phyloP scores from a whole-genome alignment of 2,329 filamentous ascomycete genomes.

The Trichophyton verrucosum region DNA sequence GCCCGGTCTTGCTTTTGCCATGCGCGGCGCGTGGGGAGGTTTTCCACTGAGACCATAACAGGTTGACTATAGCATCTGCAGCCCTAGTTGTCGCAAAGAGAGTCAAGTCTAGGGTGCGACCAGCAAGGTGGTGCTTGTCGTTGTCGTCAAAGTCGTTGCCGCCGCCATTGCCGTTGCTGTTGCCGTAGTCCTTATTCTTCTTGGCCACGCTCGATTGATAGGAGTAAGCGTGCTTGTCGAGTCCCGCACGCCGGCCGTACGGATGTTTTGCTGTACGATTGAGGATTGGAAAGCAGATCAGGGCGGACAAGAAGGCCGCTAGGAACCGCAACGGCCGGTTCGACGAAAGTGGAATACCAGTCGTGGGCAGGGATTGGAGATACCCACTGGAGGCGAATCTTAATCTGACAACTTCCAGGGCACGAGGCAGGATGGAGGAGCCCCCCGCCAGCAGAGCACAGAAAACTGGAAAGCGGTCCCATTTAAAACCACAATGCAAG shows the following conservation, averaged over 20 bases:
- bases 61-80: slow-evolving; percentile 55
- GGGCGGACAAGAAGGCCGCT: slow-evolving; percentile 38
- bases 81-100: slow-evolving; percentile 65
- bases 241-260: slow-evolving; percentile 6
- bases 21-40: slow-evolving; percentile 20
- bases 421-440: slow-evolving; percentile 34
- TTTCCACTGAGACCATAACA: slow-evolving; percentile 47
- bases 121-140: slow-evolving; percentile 39
- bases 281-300: slow-evolving; percentile 37
- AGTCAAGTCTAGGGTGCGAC: slow-evolving; percentile 68
- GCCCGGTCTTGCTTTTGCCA: slow-evolving; percentile 16
- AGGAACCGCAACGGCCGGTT: slow-evolving; percentile 26
- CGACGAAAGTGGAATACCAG: background rate
- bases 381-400: background rate
- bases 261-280: slow-evolving; percentile 23
- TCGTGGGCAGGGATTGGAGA: background rate
- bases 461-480: slow-evolving; percentile 41
- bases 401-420: slow-evolving; percentile 12
- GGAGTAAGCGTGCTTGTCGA: background rate
- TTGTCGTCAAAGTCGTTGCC: background rate
- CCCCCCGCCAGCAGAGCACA: slow-evolving; percentile 42
- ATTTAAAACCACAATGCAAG: slow-evolving; percentile 29
- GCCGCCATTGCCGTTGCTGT: background rate
- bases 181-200: background rate
- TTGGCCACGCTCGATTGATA: background rate